phyloP scores from a whole-genome alignment of 495 filamentous ascomycete genomes.

The Diplogelasinospora grovesii region DNA sequence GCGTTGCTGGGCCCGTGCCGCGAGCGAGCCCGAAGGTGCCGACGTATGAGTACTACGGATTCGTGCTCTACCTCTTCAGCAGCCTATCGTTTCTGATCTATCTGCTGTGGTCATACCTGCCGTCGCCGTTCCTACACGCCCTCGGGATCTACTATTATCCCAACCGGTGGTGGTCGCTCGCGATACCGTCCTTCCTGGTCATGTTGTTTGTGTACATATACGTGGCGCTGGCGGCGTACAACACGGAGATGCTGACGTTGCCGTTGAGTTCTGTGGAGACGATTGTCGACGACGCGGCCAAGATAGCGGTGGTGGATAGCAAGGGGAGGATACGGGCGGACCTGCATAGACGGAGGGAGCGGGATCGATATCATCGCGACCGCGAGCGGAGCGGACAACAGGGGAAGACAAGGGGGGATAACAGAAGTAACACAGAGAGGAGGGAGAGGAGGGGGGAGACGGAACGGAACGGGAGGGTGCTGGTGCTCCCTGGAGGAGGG shows the following conservation, averaged over 20 bases:
- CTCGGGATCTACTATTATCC: conserved; percentile 96
- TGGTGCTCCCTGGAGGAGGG: conserved; percentile 14
- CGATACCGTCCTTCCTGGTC: conserved; percentile 82
- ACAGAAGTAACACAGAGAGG: conserved; percentile 18
- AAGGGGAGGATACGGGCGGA: conserved; percentile 48
- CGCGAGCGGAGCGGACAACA: conserved; percentile 32
- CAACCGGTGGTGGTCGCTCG: conserved; percentile 93
- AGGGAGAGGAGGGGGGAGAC: conserved; percentile 58
- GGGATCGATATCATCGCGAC: conserved; percentile 43
- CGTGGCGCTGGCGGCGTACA: conserved; percentile 85
- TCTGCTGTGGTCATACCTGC: conserved; percentile 89
- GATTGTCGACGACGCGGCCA: conserved; percentile 83
- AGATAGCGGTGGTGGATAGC: conserved; percentile 74
- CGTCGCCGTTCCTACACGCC: conserved; percentile 83
- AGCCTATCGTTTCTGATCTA: conserved; percentile 80
- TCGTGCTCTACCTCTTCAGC: conserved; percentile 86
- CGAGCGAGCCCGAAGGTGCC: conserved; percentile 88
- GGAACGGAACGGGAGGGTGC: conserved; percentile 12
- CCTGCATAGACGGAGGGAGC: conserved; percentile 42
- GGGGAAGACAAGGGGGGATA: conserved; percentile 14
- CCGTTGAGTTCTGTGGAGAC: conserved; percentile 77
- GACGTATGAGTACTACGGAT: conserved; percentile 98
- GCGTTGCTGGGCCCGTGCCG: conserved; percentile 65
- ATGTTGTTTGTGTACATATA: conserved; percentile 89
- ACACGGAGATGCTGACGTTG: conserved; percentile 79